Evolutionary conservation across 2,329 filamentous ascomycete genomes (phyloP).

Genomic region (Diaporthe vexans): DNA sequence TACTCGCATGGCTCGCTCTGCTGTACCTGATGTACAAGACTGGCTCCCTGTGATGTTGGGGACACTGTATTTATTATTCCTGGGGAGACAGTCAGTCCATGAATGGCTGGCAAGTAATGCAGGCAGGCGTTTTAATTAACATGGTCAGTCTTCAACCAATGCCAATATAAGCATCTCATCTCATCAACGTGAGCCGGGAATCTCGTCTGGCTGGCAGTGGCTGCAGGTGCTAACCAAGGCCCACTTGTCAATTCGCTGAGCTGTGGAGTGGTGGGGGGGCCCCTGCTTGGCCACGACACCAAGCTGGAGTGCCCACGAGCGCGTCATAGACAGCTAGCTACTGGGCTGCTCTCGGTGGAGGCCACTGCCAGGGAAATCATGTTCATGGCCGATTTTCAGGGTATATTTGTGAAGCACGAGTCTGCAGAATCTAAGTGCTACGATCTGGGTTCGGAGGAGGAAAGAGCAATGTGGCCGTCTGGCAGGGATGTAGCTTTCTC

Average conservation of each 20-base stretch:
- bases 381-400: neutral
- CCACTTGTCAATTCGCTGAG: too few species aligned
- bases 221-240: neutral
- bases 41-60: slow-evolving; percentile 26
- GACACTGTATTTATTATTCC: neutral
- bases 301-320: neutral
- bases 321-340: slow-evolving; percentile 6
- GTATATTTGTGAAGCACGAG: neutral
- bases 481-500: neutral
- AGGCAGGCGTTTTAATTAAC: neutral
- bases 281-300: neutral
- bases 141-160: neutral
- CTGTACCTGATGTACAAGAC: slow-evolving; percentile 39
- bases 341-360: neutral
- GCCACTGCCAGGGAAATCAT: neutral
- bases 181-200: neutral
- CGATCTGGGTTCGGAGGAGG: neutral
- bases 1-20: slow-evolving; percentile 32
- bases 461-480: neutral
- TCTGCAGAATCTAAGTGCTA: neutral
- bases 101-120: neutral
- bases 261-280: neutral
- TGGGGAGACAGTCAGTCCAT: neutral
- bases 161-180: neutral
- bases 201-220: neutral